A percentile compares a stretch with the other conserved stretches of the same genome.
phyloP scores from a whole-genome alignment of 176 grass and related monocot species.

The Oryza rufipogon region DNA sequence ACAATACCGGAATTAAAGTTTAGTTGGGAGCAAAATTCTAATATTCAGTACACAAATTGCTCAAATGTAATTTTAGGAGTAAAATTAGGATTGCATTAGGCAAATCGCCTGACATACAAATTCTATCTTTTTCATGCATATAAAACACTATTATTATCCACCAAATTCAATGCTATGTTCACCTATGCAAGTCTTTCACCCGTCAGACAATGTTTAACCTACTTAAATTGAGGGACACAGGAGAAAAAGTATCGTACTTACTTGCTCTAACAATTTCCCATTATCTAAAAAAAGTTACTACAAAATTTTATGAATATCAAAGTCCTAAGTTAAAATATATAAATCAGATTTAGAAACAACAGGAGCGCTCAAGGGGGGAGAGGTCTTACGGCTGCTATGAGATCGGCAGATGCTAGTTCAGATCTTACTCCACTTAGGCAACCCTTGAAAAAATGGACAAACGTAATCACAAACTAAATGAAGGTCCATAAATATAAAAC shows the following conservation, averaged over 20 bases:
- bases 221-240: no score
- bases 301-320: background rate
- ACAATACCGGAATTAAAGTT: background rate
- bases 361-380: background rate
- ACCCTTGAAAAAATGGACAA: conserved; percentile 41
- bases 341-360: background rate
- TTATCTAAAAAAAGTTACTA: no score
- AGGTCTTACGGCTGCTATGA: conserved; percentile 60
- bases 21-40: background rate
- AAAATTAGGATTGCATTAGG: background rate
- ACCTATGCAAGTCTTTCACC: background rate
- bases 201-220: no score
- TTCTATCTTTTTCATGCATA: background rate
- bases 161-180: background rate
- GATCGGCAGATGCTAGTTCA: conserved; percentile 57
- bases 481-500: background rate
- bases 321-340: background rate
- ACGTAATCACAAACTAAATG: conserved; percentile 3
- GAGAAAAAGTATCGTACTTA: no score
- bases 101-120: background rate
- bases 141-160: background rate
- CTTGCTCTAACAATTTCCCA: no score
- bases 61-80: background rate
- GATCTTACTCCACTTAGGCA: conserved; percentile 71
- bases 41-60: background rate